These are phyloP conservation scores for Xylariaceae sp. DNA, from an alignment of 2,329 filamentous ascomycete species.

Conservation along the genomic window DNA sequence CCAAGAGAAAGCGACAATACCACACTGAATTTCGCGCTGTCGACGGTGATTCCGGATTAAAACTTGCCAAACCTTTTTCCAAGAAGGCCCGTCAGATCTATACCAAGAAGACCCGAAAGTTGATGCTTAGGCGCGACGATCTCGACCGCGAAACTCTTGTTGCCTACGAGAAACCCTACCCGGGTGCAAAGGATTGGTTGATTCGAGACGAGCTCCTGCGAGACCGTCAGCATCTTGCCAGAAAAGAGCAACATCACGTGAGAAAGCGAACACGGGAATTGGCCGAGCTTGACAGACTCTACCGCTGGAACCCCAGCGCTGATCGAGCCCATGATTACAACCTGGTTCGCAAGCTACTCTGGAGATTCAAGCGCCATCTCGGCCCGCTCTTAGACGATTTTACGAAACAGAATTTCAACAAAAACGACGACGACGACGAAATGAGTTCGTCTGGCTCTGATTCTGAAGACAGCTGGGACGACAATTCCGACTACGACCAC, in stretches of 20 bases:
- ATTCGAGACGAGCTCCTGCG: conserved; percentile 11
- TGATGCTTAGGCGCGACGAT: conserved; percentile 15
- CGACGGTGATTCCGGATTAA: conserved; percentile 1
- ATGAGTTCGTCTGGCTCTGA: not conserved
- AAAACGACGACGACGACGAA: not conserved
- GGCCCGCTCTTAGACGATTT: conserved; percentile 11
- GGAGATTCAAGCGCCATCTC: conserved; percentile 17
- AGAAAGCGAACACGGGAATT: conserved; percentile 5
- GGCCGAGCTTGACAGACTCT: conserved; percentile 10
- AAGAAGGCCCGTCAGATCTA: conserved; percentile 8
- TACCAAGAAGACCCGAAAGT: conserved; percentile 7
- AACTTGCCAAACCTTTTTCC: conserved; percentile 12
- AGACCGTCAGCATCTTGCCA: conserved; percentile 7
- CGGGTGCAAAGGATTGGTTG: conserved; percentile 7
- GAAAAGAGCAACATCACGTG: conserved; percentile 13
- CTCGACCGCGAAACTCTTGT: conserved; percentile 15
- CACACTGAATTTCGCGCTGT: not conserved
- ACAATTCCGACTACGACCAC: conserved; percentile 1
- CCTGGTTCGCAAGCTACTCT: conserved; percentile 11
- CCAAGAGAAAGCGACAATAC: conserved; percentile 1
- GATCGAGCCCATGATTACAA: conserved; percentile 13
- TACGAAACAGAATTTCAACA: not conserved
- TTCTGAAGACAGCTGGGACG: not conserved
- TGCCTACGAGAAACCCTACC: conserved; percentile 6
- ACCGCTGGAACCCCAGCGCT: conserved; percentile 8